Evolutionary conservation across 225 moss, liverwort and hornwort genomes (phyloP).

Genomic region (Pleurozium schreberi): DNA sequence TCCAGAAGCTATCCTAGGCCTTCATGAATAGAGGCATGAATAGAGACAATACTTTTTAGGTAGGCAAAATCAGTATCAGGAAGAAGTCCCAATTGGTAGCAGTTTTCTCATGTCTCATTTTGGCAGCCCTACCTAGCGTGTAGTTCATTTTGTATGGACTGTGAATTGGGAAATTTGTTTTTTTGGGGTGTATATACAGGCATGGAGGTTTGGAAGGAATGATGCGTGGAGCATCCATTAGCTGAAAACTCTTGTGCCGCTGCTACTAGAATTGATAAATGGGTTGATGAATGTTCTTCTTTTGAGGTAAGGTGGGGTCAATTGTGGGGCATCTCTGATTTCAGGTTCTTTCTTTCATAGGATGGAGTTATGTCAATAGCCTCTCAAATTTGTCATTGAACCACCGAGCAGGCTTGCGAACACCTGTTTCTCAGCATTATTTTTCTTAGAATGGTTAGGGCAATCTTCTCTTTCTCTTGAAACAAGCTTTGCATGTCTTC

Average conservation of each 20-base stretch:
- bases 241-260: fast-evolving
- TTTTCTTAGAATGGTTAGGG: no score
- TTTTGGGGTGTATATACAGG: neutral
- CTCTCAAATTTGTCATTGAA: neutral
- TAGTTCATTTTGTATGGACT: neutral
- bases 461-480: no score
- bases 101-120: no score
- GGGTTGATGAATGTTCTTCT: neutral
- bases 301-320: neutral
- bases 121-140: no score
- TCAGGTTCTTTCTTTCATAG: neutral
- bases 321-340: neutral
- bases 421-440: neutral
- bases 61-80: no score
- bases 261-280: neutral
- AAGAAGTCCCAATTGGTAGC: no score
- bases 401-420: neutral
- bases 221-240: neutral
- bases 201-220: neutral
- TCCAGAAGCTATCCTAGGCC: no score
- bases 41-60: no score
- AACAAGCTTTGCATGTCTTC: no score
- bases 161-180: neutral
- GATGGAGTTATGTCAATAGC: neutral
- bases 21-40: no score